Evolutionary conservation across 495 filamentous ascomycete species (phyloP).

Genomic region (Aspergillus ostianus): DNA sequence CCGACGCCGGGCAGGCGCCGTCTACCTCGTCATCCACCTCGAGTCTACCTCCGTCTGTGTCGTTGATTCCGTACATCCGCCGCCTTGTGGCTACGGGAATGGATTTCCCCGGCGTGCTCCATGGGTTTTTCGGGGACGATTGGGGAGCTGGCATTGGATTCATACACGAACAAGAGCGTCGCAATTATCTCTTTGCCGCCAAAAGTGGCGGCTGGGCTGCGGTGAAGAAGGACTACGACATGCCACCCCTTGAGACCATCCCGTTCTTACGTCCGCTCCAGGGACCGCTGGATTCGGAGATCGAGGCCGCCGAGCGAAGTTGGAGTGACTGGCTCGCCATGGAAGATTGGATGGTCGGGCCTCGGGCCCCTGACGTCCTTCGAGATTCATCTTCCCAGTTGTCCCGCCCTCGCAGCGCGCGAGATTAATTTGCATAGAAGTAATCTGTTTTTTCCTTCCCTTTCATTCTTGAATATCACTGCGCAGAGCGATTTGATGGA

Average conservation of each 20-base stretch:
- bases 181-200: constrained; percentile 92
- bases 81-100: constrained; percentile 89
- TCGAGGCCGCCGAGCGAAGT: constrained; percentile 74
- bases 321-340: constrained; percentile 90
- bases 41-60: constrained; percentile 51
- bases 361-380: constrained; percentile 51
- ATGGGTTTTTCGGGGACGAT: constrained; percentile 94
- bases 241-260: constrained; percentile 72
- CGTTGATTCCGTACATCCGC: constrained; percentile 84
- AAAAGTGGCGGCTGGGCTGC: constrained; percentile 86
- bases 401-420: constrained; percentile 37
- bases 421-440: constrained; percentile 21
- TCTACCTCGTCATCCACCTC: constrained; percentile 18
- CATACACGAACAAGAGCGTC: constrained; percentile 83
- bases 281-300: constrained; percentile 72
- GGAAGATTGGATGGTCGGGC: constrained; percentile 94
- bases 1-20: constrained; percentile 14
- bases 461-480: constrained; percentile 9
- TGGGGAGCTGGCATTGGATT: constrained; percentile 77
- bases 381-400: constrained; percentile 43
- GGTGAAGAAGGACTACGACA: constrained; percentile 89
- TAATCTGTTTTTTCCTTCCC: constrained; percentile 6
- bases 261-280: constrained; percentile 83
- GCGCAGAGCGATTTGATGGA: constrained; percentile 13
- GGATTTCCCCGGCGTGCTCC: constrained; percentile 78